Evolutionary conservation across 345 rosid genomes (phyloP).

Genomic region (Geranium brycei): DNA sequence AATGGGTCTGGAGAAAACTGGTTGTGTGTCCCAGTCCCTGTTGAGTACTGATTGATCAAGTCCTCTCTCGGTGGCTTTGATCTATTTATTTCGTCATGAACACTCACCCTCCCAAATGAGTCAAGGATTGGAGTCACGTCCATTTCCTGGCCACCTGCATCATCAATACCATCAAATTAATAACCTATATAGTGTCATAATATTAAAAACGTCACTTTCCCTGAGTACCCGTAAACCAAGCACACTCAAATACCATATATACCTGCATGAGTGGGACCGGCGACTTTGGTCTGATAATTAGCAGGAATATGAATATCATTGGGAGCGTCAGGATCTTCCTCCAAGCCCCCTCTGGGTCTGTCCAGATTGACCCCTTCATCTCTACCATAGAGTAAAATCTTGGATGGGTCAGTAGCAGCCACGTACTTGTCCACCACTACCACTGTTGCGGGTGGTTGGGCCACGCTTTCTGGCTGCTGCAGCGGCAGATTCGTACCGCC

Average conservation of each 20-base stretch:
- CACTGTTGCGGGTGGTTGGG: background rate
- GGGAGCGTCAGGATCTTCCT: constrained; percentile 48
- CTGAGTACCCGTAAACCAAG: too few species aligned
- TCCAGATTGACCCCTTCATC: constrained; percentile 16
- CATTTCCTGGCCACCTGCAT: constrained; percentile 14
- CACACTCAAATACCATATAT: too few species aligned
- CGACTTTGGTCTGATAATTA: constrained; percentile 46
- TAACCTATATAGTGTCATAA: too few species aligned
- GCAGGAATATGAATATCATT: constrained; percentile 20
- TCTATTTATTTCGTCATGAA: constrained; percentile 5
- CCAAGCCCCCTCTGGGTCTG: constrained; percentile 21
- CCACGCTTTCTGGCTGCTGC: background rate
- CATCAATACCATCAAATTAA: too few species aligned
- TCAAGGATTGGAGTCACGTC: background rate
- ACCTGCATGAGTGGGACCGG: constrained; percentile 37
- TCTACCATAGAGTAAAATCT: too few species aligned
- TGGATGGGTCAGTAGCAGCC: background rate
- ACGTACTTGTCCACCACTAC: background rate
- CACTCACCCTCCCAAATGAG: background rate
- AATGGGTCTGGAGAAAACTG: background rate
- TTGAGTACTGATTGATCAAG: background rate
- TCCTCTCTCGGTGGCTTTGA: background rate
- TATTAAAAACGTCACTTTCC: too few species aligned
- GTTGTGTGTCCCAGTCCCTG: background rate
- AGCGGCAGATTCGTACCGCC: background rate